Percentiles rank a stretch among this genome's conserved stretches.
These are phyloP conservation scores for Pseudogymnoascus sp. DNA, from an alignment of 2,329 filamentous ascomycete species.

Conservation along the genomic window DNA sequence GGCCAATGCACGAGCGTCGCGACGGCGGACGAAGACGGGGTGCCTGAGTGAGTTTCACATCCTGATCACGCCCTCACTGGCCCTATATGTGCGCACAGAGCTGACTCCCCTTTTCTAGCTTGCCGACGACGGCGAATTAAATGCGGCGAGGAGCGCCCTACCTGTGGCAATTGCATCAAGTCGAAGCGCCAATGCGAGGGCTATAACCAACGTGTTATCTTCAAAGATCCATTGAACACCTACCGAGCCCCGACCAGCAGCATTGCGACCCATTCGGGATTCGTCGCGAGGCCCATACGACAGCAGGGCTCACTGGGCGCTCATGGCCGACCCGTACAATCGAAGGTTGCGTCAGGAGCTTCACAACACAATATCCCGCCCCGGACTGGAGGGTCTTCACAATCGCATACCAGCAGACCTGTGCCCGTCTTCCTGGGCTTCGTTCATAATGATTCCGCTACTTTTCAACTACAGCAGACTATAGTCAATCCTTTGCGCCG, in stretches of 20 bases:
- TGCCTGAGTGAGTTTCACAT: conserved; percentile 62
- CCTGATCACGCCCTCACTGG: not conserved
- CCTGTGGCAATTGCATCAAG: conserved; percentile 77
- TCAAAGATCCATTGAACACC: conserved; percentile 62
- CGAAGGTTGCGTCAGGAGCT: not conserved
- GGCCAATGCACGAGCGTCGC: not conserved
- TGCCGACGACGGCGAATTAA: conserved; percentile 95
- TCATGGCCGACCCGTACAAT: not conserved
- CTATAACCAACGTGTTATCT: conserved; percentile 72
- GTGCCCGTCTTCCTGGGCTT: not conserved
- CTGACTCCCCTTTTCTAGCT: conserved; percentile 46
- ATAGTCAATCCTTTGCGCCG: not conserved
- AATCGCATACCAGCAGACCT: not conserved
- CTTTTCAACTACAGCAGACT: not conserved
- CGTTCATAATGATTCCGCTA: not conserved
- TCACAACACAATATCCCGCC: not conserved
- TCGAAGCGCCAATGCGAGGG: conserved; percentile 78
- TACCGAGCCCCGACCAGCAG: conserved; percentile 36
- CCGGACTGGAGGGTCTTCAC: not conserved
- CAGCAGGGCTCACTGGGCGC: not conserved
- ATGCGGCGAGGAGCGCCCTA: conserved; percentile 82
- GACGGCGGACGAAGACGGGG: conserved; percentile 79
- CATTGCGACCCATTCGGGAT: not conserved
- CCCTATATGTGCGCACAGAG: not conserved
- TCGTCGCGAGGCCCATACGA: not conserved